Percentiles rank a stretch among this genome's conserved stretches.
Evolutionary conservation across 1,284 basidiomycete species (phyloP).

Genomic region (Exobasidium cylindrosporum): DNA sequence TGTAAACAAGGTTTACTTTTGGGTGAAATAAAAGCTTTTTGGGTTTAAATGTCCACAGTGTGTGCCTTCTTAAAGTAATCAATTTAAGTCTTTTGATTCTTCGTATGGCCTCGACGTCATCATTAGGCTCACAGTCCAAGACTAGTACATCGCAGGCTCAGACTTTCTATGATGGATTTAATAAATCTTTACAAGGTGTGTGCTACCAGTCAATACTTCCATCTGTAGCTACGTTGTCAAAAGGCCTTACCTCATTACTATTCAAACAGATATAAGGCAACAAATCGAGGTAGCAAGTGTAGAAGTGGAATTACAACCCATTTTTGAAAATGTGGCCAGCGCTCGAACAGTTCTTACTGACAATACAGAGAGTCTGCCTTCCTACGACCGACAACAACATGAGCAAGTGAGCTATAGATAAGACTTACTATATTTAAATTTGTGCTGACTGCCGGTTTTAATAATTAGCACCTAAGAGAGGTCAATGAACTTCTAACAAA

Average conservation of each 20-base stretch:
- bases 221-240: neutral
- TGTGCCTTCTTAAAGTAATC: too few relatives aligned
- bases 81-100: too few relatives aligned
- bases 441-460: too few relatives aligned
- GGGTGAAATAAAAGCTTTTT: neutral
- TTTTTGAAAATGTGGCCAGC: neutral
- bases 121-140: neutral
- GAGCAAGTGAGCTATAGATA: neutral
- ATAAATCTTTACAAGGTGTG: neutral
- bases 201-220: neutral
- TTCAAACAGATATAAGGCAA: neutral
- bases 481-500: neutral
- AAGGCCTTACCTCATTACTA: neutral
- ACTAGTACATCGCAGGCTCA: constrained; percentile 6
- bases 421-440: neutral
- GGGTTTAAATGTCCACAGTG: too few relatives aligned
- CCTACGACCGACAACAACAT: constrained; percentile 1
- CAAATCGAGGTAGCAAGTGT: neutral
- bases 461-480: neutral
- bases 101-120: constrained; percentile 13
- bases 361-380: constrained; percentile 1
- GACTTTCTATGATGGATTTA: constrained; percentile 9
- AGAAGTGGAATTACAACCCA: neutral
- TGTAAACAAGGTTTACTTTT: neutral
- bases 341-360: neutral